Conservation (phyloP, 2,329 filamentous ascomycete genomes). For the Cladophialophora psammophila region DNA sequence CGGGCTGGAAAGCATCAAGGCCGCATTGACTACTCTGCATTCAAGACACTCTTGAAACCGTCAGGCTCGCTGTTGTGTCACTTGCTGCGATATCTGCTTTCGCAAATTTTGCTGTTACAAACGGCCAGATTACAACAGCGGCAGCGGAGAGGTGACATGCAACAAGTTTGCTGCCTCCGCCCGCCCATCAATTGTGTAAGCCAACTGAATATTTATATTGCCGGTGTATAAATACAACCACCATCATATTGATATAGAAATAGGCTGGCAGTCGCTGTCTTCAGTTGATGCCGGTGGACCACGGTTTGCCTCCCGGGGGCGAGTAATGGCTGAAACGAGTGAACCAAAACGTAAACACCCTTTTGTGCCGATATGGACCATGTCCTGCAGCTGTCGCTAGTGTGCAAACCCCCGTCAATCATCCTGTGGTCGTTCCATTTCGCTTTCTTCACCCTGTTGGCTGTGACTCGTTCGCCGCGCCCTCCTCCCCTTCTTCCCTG, state of each 20-base stretch:
- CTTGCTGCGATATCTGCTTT: no score
- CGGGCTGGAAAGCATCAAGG: no score
- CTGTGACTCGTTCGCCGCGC: neutral
- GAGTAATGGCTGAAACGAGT: neutral
- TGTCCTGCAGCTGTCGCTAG: neutral
- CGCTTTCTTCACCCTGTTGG: neutral
- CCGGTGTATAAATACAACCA: slow-evolving; percentile 1
- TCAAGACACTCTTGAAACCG: no score
- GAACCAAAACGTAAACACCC: neutral
- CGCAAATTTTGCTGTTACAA: no score
- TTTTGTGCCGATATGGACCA: neutral
- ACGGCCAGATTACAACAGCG: no score
- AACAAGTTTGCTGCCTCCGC: neutral
- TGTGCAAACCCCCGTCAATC: neutral
- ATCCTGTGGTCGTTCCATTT: neutral
- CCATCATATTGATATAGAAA: neutral
- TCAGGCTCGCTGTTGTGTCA: no score
- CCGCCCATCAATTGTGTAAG: neutral
- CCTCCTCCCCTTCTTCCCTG: neutral
- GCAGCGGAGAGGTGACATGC: no score
- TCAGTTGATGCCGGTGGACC: neutral
- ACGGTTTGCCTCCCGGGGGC: neutral
- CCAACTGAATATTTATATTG: no score
- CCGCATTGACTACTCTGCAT: no score
- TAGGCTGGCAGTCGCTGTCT: neutral